Conservation (phyloP, 768 basidiomycete species). For the Russula brevipes region DNA sequence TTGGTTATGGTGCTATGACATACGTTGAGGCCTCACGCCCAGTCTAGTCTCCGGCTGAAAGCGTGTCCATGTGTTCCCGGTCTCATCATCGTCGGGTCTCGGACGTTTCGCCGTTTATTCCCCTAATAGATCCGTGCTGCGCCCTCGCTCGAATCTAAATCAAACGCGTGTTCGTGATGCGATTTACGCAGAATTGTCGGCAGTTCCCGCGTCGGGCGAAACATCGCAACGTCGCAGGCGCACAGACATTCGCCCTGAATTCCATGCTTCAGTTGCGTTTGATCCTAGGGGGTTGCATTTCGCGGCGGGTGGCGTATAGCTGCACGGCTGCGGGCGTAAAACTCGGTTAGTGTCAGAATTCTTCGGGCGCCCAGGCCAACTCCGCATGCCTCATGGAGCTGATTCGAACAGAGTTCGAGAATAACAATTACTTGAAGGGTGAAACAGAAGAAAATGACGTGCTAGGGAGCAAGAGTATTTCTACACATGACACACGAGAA, state of each 20-base stretch:
- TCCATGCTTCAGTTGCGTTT: conserved; percentile 18
- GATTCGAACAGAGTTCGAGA: conserved; percentile 15
- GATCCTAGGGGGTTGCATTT: conserved; percentile 11
- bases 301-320: conserved; percentile 8
- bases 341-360: conserved; percentile 11
- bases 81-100: conserved; percentile 7
- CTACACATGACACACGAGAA: conserved; percentile 20
- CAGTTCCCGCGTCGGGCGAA: conserved; percentile 9
- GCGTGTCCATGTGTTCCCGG: neutral
- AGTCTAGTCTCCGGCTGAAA: neutral
- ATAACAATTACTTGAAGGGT: conserved; percentile 16
- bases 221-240: conserved; percentile 6
- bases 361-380: conserved; percentile 5
- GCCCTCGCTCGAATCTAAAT: conserved; percentile 11
- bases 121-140: conserved; percentile 7
- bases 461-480: conserved; percentile 14
- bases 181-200: conserved; percentile 15
- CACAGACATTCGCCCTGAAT: conserved; percentile 10
- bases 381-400: conserved; percentile 5
- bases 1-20: neutral
- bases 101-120: conserved; percentile 6
- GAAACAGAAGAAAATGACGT: conserved; percentile 14
- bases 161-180: conserved; percentile 20
- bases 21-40: neutral
- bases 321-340: neutral